These are phyloP conservation scores for Acacia melanoxylon DNA, from an alignment of 306 rosid species.

Conservation along the genomic window DNA sequence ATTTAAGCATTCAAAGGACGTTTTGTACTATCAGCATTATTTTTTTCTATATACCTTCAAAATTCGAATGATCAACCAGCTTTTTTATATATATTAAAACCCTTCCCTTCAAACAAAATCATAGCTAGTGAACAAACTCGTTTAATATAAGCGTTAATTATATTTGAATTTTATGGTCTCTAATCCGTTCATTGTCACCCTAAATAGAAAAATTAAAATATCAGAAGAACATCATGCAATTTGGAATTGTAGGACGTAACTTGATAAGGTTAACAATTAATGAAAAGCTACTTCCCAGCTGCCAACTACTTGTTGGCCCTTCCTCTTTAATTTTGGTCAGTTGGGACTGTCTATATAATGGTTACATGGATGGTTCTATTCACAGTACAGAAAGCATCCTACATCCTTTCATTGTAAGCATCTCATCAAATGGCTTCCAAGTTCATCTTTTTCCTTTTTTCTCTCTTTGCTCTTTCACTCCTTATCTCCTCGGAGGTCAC, in stretches of 20 bases:
- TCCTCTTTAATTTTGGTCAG: neutral
- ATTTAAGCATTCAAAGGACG: too few relatives aligned
- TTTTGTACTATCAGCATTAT: too few relatives aligned
- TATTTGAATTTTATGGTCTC: neutral
- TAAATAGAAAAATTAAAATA: neutral
- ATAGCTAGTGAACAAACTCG: neutral
- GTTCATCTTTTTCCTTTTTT: conserved; percentile 27
- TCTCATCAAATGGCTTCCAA: conserved; percentile 41
- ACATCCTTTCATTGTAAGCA: neutral
- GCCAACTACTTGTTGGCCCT: neutral
- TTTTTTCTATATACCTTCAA: too few relatives aligned
- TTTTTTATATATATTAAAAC: too few relatives aligned
- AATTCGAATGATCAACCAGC: too few relatives aligned
- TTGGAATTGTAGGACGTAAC: neutral
- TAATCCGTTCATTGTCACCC: neutral
- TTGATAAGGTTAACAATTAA: neutral
- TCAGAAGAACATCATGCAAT: neutral
- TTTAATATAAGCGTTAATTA: neutral
- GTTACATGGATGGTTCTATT: neutral
- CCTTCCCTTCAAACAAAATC: neutral
- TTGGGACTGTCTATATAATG: neutral
- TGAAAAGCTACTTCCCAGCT: neutral
- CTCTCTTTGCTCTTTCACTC: conserved; percentile 43
- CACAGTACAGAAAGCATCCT: neutral
- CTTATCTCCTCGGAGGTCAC: conserved; percentile 28